Conservation (phyloP, 2,329 filamentous ascomycete species). For the Rosellinia necatrix region DNA sequence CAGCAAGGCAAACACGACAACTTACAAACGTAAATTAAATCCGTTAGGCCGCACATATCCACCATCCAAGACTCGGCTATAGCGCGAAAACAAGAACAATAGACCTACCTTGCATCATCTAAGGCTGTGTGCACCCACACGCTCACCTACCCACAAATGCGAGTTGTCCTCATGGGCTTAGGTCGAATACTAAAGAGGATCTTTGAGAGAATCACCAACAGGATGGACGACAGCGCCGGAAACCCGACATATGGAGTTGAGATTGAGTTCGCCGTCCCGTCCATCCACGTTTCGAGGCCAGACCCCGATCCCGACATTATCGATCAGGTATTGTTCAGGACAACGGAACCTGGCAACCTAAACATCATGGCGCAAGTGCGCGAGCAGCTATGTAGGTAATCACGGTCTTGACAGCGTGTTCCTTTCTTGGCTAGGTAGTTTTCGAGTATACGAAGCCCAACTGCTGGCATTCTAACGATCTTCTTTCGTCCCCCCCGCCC, state of each 20-base stretch:
- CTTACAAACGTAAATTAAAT: no score
- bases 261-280: slow-evolving; percentile 34
- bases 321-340: slow-evolving; percentile 3
- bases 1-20: no score
- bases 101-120: not conserved
- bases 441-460: not conserved
- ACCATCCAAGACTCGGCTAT: no score
- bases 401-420: no score
- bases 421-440: not conserved
- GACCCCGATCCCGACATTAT: slow-evolving; percentile 26
- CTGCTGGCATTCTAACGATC: no score
- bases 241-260: slow-evolving; percentile 36
- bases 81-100: no score
- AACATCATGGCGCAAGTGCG: not conserved
- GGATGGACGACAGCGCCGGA: slow-evolving; percentile 25
- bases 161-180: not conserved
- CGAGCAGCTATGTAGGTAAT: slow-evolving; percentile 7
- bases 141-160: not conserved
- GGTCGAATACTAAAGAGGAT: slow-evolving; percentile 19
- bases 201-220: slow-evolving; percentile 28
- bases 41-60: no score
- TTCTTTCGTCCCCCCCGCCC: not conserved
- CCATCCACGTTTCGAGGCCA: not conserved
- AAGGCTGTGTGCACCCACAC: not conserved
- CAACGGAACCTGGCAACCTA: not conserved